Percentiles rank a stretch among this genome's conserved stretches.
phyloP scores from a whole-genome alignment of 2,329 filamentous ascomycete genomes.

The Coniosporium tulheliwenetii region DNA sequence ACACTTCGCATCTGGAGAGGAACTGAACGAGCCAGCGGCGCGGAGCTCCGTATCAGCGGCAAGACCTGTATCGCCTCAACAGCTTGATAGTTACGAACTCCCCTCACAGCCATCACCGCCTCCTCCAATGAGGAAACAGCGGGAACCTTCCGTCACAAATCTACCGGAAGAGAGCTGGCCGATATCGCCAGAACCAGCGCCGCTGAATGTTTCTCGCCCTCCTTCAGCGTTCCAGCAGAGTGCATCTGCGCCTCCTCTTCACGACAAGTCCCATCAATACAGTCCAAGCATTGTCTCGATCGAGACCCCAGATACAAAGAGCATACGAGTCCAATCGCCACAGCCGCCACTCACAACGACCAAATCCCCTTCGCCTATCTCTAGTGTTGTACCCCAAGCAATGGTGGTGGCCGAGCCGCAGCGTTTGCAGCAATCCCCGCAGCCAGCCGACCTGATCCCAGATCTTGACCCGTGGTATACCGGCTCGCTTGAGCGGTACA shows the following conservation, averaged over 20 bases:
- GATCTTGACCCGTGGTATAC: constrained; percentile 43
- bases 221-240: background rate
- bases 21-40: constrained; percentile 18
- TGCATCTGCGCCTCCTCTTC: no score
- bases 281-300: no score
- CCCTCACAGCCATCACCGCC: background rate
- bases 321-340: background rate
- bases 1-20: constrained; percentile 20
- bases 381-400: background rate
- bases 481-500: constrained; percentile 38
- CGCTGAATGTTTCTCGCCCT: background rate
- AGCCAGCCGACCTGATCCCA: constrained; percentile 22
- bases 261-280: no score
- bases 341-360: background rate
- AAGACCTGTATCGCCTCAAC: background rate
- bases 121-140: background rate
- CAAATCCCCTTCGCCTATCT: background rate
- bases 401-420: background rate
- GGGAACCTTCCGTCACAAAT: background rate
- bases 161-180: background rate
- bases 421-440: background rate
- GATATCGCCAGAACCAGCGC: background rate
- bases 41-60: background rate
- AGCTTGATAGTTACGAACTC: background rate
- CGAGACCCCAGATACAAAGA: background rate